A percentile compares a stretch with the other conserved stretches of the same genome.
Evolutionary conservation across 345 rosid genomes (phyloP).

Genomic region (Euclidium syriacum): DNA sequence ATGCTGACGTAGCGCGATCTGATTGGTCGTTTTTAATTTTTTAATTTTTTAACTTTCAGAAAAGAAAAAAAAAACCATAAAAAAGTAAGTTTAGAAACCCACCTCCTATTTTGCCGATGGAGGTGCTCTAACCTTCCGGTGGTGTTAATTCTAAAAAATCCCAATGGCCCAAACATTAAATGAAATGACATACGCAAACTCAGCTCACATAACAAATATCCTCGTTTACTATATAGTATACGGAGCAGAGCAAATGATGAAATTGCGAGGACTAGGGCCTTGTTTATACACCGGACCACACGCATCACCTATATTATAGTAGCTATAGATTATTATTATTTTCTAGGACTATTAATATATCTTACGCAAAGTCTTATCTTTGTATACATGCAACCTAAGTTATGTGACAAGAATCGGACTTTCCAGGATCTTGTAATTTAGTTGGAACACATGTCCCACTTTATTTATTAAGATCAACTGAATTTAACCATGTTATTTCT

Average conservation of each 20-base stretch:
- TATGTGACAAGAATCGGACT: background rate
- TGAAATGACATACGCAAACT: too few species aligned
- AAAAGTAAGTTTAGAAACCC: too few species aligned
- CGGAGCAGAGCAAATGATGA: background rate
- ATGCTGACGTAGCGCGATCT: too few species aligned
- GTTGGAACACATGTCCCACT: background rate
- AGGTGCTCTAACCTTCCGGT: too few species aligned
- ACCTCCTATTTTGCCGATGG: too few species aligned
- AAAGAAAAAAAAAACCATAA: too few species aligned
- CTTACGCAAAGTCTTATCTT: background rate
- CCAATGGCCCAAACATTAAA: slow-evolving; percentile 14
- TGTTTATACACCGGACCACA: background rate
- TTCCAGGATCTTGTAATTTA: background rate
- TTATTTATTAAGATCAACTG: background rate
- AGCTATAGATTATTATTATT: too few species aligned
- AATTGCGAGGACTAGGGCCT: background rate
- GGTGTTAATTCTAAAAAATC: too few species aligned
- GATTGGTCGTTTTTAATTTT: too few species aligned
- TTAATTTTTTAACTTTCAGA: too few species aligned
- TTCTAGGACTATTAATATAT: background rate
- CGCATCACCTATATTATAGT: background rate
- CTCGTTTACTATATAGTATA: background rate
- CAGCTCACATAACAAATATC: background rate
- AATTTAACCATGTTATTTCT: background rate
- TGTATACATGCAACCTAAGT: too few species aligned